A percentile compares a stretch with the other conserved stretches of the same genome.
These are phyloP conservation scores for Phytophthora kernoviae DNA, from an alignment of 352 stramenopile species.

Conservation along the genomic window DNA sequence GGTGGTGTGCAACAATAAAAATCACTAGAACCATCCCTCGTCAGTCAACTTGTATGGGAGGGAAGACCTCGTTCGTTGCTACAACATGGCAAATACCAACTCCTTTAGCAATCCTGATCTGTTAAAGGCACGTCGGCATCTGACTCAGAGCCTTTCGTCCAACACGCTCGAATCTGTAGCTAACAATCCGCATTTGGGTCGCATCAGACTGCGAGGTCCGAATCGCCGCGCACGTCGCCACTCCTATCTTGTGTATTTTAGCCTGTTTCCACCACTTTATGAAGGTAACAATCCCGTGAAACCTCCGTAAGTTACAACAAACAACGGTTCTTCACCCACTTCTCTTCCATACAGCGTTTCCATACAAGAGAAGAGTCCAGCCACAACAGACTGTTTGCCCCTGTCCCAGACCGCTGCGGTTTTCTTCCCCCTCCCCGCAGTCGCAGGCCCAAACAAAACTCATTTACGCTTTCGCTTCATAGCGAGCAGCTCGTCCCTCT, in stretches of 20 bases:
- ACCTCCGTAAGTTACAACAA: constrained; percentile 1
- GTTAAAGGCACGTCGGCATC: not conserved
- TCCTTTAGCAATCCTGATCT: not conserved
- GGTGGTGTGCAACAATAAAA: constrained; percentile 1
- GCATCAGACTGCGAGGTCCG: not conserved
- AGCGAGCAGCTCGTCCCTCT: constrained; percentile 68
- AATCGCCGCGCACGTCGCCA: not conserved
- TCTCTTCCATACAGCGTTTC: constrained; percentile 5
- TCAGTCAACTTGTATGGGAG: not conserved
- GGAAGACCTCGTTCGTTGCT: not conserved
- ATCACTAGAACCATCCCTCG: not conserved
- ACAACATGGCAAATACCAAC: not conserved
- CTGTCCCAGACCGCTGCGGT: constrained; percentile 40
- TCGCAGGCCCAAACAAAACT: constrained; percentile 19
- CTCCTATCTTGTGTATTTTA: constrained; percentile 42
- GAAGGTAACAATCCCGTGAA: not conserved
- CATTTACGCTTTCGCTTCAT: constrained; percentile 54
- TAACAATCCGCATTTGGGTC: too few species aligned
- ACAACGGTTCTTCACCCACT: not conserved
- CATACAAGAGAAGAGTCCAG: constrained; percentile 11
- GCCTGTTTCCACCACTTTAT: not conserved
- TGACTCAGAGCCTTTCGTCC: not conserved
- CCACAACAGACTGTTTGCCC: constrained; percentile 6
- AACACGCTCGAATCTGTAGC: too few species aligned
- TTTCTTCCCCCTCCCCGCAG: constrained; percentile 37